Evolutionary conservation across 2,329 filamentous ascomycete species (phyloP), one percentile per base, ranked within the genome.

Genomic region (Sclerotinia subarctica): DNA sequence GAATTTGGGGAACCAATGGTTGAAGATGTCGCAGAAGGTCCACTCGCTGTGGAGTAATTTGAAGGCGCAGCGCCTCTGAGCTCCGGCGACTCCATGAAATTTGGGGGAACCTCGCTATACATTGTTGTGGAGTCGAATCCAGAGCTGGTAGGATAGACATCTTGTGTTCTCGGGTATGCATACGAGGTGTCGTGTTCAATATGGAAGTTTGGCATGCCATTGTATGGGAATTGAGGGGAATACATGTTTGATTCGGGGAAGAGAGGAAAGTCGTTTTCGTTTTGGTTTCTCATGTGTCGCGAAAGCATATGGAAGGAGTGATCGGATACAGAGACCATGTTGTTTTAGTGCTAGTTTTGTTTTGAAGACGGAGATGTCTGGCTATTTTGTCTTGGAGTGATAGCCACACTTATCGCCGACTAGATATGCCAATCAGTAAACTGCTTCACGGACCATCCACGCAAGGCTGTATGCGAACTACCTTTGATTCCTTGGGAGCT

Each of bases 291-390:
- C 73, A 79, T 74, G 70, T 74, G 73, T 92, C 96, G 81, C 93
- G 72, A 69, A 19, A 99, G 81, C 95, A 99, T 15, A 94, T 95
- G 66, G 97, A 97, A 74, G 89, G 91, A 71, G 97, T 87, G 79
- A 96, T 98, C 0, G 92, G 90, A 46, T 89, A 90, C 10, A 85
- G 81, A 1, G 89, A 92, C 15, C 93, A 82, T 32, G 87, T 85
- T 8, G 92, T 92, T 59, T 97, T 62, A n/a, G 56, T 46, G 47
- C 19, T 19, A 15, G 85, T 32, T 96, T 15, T 64, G 10, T 29
- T 84, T 0, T 93, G 93, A 0, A 74, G 73, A 75, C 74, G 68
- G 71, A 70, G 69, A 72, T 67, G 68, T 71, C 70, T 71, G 70
- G 72, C 68, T 67, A 63, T 71, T 56, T 65, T 73, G 70, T 69